Conservation (phyloP, 2,329 filamentous ascomycete genomes). For the Penicillium sp. region DNA sequence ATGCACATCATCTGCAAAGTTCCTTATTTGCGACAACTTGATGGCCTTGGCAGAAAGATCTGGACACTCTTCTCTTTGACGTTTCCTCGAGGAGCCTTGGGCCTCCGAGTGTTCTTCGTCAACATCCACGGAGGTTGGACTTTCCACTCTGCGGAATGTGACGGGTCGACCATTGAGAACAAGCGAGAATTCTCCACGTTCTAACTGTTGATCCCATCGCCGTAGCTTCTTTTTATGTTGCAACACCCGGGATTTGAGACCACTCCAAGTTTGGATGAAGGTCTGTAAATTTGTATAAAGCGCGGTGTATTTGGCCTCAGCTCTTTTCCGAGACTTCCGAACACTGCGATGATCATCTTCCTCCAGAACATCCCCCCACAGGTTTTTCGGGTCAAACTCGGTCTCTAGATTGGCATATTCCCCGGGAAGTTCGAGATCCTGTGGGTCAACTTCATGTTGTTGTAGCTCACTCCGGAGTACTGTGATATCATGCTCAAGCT, state of each 20-base stretch:
- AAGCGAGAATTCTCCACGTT: conserved; percentile 29
- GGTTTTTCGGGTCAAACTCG: conserved; percentile 10
- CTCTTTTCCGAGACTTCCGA: conserved; percentile 13
- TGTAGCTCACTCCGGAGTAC: conserved; percentile 22
- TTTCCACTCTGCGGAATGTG: conserved; percentile 26
- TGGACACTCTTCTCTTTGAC: background rate
- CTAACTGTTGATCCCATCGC: conserved; percentile 28
- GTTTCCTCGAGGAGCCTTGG: background rate
- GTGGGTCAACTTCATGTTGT: conserved; percentile 9
- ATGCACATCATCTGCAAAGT: background rate
- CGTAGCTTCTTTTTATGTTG: conserved; percentile 33
- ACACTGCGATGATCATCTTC: conserved; percentile 13
- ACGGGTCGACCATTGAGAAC: conserved; percentile 24
- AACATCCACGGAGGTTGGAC: background rate
- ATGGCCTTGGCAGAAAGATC: background rate
- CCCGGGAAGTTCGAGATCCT: conserved; percentile 5
- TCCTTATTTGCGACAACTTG: background rate
- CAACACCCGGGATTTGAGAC: conserved; percentile 30
- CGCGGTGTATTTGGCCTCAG: conserved; percentile 30
- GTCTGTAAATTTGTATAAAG: conserved; percentile 31
- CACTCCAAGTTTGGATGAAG: conserved; percentile 25
- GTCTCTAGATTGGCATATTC: conserved; percentile 5
- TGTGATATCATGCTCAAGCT: conserved; percentile 21
- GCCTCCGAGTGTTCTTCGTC: background rate
- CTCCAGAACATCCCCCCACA: conserved; percentile 19